Conservation (phyloP, 1,284 basidiomycete genomes). For the Volvariella volvacea region DNA sequence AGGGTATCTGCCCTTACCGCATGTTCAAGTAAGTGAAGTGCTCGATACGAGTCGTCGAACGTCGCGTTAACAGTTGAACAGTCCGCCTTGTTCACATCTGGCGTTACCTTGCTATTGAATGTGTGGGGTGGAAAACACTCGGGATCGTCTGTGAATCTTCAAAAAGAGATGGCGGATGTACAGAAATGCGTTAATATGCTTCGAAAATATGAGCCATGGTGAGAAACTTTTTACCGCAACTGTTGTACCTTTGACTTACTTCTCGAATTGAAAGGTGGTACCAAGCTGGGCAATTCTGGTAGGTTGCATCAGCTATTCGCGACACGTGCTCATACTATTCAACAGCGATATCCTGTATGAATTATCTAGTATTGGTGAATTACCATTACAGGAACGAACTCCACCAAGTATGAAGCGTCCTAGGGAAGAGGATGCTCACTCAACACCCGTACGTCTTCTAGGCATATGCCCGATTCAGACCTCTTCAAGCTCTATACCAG, state of each 20-base stretch:
- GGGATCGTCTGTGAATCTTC: constrained; percentile 42
- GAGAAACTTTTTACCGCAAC: constrained; percentile 3
- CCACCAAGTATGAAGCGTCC: no score
- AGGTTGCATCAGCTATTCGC: constrained; percentile 8
- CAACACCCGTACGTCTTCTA: no score
- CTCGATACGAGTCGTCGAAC: neutral
- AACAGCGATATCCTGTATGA: constrained; percentile 16
- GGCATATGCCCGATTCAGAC: no score
- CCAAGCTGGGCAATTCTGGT: constrained; percentile 33
- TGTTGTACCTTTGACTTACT: neutral
- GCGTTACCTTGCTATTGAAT: constrained; percentile 63
- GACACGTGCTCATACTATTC: no score
- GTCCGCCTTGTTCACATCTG: constrained; percentile 28
- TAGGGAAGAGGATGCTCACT: no score
- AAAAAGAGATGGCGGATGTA: constrained; percentile 59
- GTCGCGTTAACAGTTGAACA: constrained; percentile 18
- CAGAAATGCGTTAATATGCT: constrained; percentile 59
- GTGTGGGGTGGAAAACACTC: constrained; percentile 62
- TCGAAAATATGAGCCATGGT: constrained; percentile 29
- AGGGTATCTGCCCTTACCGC: constrained; percentile 18
- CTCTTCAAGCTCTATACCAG: no score
- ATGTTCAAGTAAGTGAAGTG: constrained; percentile 19
- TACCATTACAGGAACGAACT: no score
- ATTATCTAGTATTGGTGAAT: no score
- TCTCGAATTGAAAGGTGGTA: constrained; percentile 19